phyloP scores from a whole-genome alignment of 2,329 filamentous ascomycete genomes.

The Onygenales sp. region DNA sequence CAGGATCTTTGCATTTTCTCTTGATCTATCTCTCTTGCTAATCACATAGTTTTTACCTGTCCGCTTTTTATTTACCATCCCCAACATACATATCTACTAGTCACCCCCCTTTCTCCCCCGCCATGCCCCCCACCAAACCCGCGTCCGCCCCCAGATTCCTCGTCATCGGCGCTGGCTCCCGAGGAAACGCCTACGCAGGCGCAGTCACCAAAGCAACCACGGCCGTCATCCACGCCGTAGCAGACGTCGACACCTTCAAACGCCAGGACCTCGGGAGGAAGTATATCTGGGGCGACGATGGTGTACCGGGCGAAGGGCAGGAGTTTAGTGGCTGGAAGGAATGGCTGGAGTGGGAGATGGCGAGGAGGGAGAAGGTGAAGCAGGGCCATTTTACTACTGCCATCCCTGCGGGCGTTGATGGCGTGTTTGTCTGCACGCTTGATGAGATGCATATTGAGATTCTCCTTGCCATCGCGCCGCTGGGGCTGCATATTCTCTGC shows the following conservation, averaged over 20 bases:
- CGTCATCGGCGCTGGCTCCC: slow-evolving; percentile 73
- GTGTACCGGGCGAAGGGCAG: slow-evolving; percentile 48
- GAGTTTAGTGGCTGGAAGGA: slow-evolving; percentile 65
- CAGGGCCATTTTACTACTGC: slow-evolving; percentile 36
- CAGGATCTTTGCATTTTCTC: no score
- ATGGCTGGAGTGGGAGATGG: slow-evolving; percentile 63
- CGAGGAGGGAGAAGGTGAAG: slow-evolving; percentile 46
- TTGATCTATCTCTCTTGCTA: neutral
- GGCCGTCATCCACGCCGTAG: slow-evolving; percentile 65
- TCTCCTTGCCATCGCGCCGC: slow-evolving; percentile 60
- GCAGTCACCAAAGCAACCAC: slow-evolving; percentile 56
- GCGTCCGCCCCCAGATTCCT: slow-evolving; percentile 51
- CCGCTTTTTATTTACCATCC: no score
- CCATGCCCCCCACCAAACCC: neutral
- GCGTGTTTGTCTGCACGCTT: slow-evolving; percentile 63
- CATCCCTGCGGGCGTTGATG: slow-evolving; percentile 49
- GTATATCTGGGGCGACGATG: slow-evolving; percentile 59
- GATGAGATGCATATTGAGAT: slow-evolving; percentile 85
- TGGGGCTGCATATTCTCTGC: slow-evolving; percentile 74
- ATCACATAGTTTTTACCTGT: neutral
- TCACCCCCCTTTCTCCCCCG: neutral
- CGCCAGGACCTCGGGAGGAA: slow-evolving; percentile 58
- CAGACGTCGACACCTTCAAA: slow-evolving; percentile 72
- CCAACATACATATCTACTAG: no score
- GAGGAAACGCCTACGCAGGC: slow-evolving; percentile 64